phyloP scores from a whole-genome alignment of 140 eudicot species.

The Erigeron philadelphicus region DNA sequence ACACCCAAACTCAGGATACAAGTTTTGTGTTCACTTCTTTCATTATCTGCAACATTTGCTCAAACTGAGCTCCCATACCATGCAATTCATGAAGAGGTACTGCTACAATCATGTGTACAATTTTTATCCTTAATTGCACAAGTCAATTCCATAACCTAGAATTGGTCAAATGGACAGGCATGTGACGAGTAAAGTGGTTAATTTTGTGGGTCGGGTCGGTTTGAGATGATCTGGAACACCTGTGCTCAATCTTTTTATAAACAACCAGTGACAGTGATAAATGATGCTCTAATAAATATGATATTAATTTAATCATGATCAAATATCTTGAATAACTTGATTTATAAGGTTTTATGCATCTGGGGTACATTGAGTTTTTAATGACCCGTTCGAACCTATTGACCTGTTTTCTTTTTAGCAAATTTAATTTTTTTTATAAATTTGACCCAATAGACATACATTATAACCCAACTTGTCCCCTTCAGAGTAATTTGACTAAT shows the following conservation, averaged over 20 bases:
- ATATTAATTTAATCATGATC: too few relatives aligned
- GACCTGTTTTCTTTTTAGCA: not conserved
- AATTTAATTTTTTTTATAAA: too few relatives aligned
- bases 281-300: too few relatives aligned
- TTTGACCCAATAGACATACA: too few relatives aligned
- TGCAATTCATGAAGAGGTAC: conserved; percentile 46
- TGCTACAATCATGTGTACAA: conserved; percentile 9
- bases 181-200: too few relatives aligned
- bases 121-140: conserved; percentile 1
- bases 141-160: not conserved
- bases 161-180: not conserved
- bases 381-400: not conserved
- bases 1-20: conserved; percentile 39
- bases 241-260: too few relatives aligned
- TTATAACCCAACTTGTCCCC: not conserved
- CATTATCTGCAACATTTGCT: conserved; percentile 44
- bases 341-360: not conserved
- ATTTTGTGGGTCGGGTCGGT: not conserved
- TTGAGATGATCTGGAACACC: too few relatives aligned
- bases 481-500: too few relatives aligned
- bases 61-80: conserved; percentile 52
- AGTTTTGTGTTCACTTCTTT: conserved; percentile 51
- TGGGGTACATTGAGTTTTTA: too few relatives aligned
- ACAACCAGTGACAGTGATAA: too few relatives aligned
- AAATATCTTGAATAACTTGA: not conserved